Evolutionary conservation across 495 filamentous ascomycete genomes (phyloP).

Genomic region (Clavariopsis aquatica): DNA sequence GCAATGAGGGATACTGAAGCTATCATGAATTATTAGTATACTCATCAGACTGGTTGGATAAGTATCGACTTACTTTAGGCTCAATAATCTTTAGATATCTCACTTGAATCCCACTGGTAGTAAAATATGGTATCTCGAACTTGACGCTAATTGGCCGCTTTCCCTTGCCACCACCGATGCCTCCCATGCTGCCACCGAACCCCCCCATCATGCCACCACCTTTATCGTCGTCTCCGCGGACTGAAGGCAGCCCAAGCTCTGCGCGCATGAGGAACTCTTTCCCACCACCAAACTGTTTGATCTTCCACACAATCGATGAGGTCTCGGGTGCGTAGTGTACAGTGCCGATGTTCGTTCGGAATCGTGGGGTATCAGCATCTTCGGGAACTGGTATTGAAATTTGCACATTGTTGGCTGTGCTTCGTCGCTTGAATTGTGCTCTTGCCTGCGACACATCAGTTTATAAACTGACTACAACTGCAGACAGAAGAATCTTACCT

Average conservation of each 20-base stretch:
- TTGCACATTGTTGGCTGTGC: constrained; percentile 98
- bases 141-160: constrained; percentile 98
- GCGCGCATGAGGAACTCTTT: constrained; percentile 99
- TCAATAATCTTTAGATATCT: constrained; percentile 99
- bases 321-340: constrained; percentile 99
- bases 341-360: constrained; percentile 94
- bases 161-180: constrained; percentile 69
- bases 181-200: constrained; percentile 94
- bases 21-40: constrained; percentile 42
- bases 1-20: constrained; percentile 97
- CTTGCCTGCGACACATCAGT: constrained; percentile 59
- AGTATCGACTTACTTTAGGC: constrained; percentile 74
- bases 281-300: constrained; percentile 97
- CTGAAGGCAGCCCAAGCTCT: constrained; percentile 91
- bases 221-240: constrained; percentile 94
- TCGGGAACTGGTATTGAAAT: constrained; percentile 97
- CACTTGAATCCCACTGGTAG: constrained; percentile 96
- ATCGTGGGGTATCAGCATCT: constrained; percentile 93
- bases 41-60: constrained; percentile 33
- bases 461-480: not conserved
- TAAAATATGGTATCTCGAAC: constrained; percentile 99
- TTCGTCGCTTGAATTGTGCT: constrained; percentile 97
- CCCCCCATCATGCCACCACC: constrained; percentile 96
- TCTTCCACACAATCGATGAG: constrained; percentile 98
- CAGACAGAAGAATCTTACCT: constrained; percentile 58